These are phyloP conservation scores for Zelopaecilomyces penicillatus DNA, from an alignment of 2,329 filamentous ascomycete species.

Conservation along the genomic window DNA sequence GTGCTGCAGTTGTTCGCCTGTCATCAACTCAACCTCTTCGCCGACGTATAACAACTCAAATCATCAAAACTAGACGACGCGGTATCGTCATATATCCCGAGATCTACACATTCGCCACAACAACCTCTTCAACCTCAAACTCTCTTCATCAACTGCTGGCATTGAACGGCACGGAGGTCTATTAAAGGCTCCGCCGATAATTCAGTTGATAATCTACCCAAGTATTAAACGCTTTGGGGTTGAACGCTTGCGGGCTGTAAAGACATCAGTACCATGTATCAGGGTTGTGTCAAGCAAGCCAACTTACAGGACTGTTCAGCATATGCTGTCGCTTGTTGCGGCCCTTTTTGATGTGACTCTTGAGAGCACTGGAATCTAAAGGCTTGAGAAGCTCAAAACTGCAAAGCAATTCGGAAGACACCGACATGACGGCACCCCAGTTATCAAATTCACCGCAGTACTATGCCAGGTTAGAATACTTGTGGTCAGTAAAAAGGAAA, in stretches of 20 bases:
- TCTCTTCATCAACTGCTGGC: no score
- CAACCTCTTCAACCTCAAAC: no score
- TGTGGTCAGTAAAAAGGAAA: not conserved
- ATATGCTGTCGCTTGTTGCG: conserved; percentile 90
- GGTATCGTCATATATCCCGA: no score
- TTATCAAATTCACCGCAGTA: conserved; percentile 99
- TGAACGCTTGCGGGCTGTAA: conserved; percentile 45
- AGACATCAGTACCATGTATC: conserved; percentile 2
- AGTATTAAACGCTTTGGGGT: conserved; percentile 44
- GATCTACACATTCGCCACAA: no score
- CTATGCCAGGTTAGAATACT: conserved; percentile 37
- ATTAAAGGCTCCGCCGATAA: no score
- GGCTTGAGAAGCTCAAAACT: conserved; percentile 97
- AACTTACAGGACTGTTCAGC: conserved; percentile 87
- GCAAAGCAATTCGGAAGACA: conserved; percentile 85
- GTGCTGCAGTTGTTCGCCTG: no score
- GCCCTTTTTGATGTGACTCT: conserved; percentile 98
- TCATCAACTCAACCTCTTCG: no score
- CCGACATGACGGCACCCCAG: conserved; percentile 98
- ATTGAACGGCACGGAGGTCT: no score
- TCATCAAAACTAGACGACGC: no score
- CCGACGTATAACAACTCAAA: no score
- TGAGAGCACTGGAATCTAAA: conserved; percentile 87
- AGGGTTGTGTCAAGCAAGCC: not conserved
- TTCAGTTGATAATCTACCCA: no score